These are phyloP conservation scores for Exutisphaerella laricina DNA, from an alignment of 2,329 filamentous ascomycete species.

Conservation along the genomic window DNA sequence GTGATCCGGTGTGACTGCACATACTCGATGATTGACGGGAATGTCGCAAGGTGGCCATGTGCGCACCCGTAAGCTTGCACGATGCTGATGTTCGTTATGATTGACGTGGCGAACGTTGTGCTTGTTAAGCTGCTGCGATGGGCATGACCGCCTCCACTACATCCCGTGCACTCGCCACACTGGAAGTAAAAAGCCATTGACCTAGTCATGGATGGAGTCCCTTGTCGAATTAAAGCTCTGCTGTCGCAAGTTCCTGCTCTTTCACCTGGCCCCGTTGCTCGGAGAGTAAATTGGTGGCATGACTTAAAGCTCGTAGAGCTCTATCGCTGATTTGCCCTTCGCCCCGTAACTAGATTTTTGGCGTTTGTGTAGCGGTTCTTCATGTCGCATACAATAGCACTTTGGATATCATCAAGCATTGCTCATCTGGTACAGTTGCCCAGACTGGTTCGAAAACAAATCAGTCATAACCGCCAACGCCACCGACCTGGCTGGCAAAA, in stretches of 20 bases:
- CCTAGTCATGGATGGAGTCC: neutral
- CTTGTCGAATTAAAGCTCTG: neutral
- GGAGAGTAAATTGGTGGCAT: slow-evolving; percentile 2
- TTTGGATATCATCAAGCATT: slow-evolving; percentile 13
- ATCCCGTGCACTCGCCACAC: neutral
- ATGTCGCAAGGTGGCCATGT: neutral
- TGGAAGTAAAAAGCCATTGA: no score
- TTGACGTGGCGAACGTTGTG: neutral
- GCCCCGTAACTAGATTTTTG: slow-evolving; percentile 1
- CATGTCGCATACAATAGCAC: slow-evolving; percentile 14
- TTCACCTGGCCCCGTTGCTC: neutral
- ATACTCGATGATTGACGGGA: neutral
- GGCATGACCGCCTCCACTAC: slow-evolving; percentile 4
- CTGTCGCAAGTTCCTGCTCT: neutral
- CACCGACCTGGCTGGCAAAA: slow-evolving; percentile 80
- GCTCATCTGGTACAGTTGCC: slow-evolving; percentile 14
- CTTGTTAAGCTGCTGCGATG: slow-evolving; percentile 2
- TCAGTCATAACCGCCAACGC: slow-evolving; percentile 32
- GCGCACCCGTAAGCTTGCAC: slow-evolving; percentile 1
- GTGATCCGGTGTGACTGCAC: neutral
- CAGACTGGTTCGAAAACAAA: slow-evolving; percentile 11
- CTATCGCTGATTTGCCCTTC: neutral
- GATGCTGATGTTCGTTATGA: slow-evolving; percentile 2
- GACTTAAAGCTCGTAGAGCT: neutral
- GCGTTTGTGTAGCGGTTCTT: slow-evolving; percentile 6